Evolutionary conservation across 768 basidiomycete genomes (phyloP), one percentile per base, ranked within the genome.

Genomic region (Polyporus arcularius): DNA sequence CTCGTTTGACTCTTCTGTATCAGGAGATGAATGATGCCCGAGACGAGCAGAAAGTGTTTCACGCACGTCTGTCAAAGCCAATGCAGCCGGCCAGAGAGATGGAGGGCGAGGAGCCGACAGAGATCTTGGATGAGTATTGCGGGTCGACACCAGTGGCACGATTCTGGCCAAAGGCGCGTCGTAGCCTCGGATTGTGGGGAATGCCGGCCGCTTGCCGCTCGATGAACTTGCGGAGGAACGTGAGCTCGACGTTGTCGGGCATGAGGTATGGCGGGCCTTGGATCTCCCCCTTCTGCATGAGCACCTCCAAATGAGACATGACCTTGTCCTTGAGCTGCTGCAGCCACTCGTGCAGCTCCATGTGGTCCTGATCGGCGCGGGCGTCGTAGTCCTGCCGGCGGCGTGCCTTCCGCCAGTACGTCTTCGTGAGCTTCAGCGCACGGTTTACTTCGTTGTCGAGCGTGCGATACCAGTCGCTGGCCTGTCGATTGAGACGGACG

Each of bases 241-340:
- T 73, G 61, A 92, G 80, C 68, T 92, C 90, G 70, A 90, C 72
- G 65, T 89, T 85, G 68, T 92, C 90, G 10, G 89, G 81, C 90
- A 92, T 92, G 60, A 81, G 67, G 72, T 92, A 92, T 26, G 90
- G 89, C 3, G 90, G 90, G 16, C 90, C 90, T 69, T 86, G 88
- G 32, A 92, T 92, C 64, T 92, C 90, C 69, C 89, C 89, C 69
- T 92, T 91, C 71, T 92, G 90, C 88, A 92, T 92, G 66, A 92
- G 84, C 2, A 92, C 80, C 72, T 92, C 90, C 47, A 92, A 80
- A 74, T 92, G 89, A 49, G 89, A 89, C 90, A 92, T 92, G 53
- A 88, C 90, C 73, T 91, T 92, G 74, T 92, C 90, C 73, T 92
- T 92, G 67, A 92, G 79, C 72, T 92, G 90, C 67, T 92, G 90